Base-by-base conservation (phyloP, 2,329 filamentous ascomycete genomes). In the Aspergillus floridensis region DNA sequence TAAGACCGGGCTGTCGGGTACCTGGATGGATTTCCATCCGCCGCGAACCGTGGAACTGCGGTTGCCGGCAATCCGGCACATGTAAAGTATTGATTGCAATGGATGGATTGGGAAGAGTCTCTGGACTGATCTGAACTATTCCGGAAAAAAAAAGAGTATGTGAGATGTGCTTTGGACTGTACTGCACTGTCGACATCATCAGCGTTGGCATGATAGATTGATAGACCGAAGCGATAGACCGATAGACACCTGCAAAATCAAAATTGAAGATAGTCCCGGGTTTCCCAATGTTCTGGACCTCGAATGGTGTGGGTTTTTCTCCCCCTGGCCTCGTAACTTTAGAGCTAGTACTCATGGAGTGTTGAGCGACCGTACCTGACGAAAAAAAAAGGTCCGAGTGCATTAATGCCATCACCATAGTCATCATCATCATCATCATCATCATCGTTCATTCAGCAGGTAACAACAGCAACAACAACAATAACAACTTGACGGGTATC, bases 251-350 rank as follows among this genome's bases (percentile, higher is more conserved):
- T 44, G 38, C 38, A 44, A 44, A 35, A 44, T 19, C 38, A 44
- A 44, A 35, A 44, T 19, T 44, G 38, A 16, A 16, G 38, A 44
- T 44, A 44, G 14, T 35, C 32, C 32, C 32, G 32, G 5, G 32
- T 16, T 12, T 35, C 5, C 14, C 5, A 19, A 19, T 19, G 52
- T 54, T 54, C 52, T 54, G 52, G 52, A 47, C 52, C 52, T 44
- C 52, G 24, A 41, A 14, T 29, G 26, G 24, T 32, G 41, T 26
- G 53, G 46, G 53, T 26, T 44, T 54, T 31, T 35, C 26, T 53
- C 22, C 52, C 53, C 53, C 53, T 55, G 53, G 53, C 53, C n/a
- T 55, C 26, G 53, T 48, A 48, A 54, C 52, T 44, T 44, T 44
- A 44, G 38, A 44, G 38, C 38, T 44, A 44, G 38, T 44, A 19